Percentiles rank a stretch among this genome's conserved stretches.
Evolutionary conservation across 2,329 filamentous ascomycete genomes (phyloP).

Genomic region (Colletotrichum sublineola): DNA sequence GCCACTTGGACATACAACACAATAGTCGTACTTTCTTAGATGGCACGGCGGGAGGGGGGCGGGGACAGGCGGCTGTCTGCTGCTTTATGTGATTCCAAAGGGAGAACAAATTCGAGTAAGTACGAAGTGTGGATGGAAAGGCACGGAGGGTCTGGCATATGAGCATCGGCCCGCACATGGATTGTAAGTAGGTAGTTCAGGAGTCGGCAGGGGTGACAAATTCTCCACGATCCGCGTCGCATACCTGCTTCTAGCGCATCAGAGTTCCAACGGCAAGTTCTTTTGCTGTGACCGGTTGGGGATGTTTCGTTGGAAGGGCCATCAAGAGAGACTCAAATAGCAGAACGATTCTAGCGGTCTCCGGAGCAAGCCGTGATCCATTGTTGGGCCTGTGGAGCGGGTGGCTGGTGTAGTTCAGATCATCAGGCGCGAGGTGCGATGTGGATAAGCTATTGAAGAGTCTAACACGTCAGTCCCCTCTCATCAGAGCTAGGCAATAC

Average conservation of each 20-base stretch:
- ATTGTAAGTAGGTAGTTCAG: conserved; percentile 5
- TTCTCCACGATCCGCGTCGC: conserved; percentile 9
- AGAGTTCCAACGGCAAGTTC: background rate
- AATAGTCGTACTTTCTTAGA: conserved; percentile 18
- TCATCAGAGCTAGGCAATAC: conserved; percentile 2
- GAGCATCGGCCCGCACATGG: conserved; percentile 14
- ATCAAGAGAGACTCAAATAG: background rate
- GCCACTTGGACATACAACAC: conserved; percentile 20
- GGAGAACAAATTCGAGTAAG: background rate
- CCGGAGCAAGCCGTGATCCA: conserved; percentile 1
- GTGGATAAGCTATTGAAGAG: background rate
- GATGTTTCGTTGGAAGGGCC: background rate
- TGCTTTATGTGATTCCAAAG: background rate
- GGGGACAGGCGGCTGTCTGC: conserved; percentile 10
- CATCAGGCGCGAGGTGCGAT: conserved; percentile 2
- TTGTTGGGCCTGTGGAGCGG: conserved; percentile 34
- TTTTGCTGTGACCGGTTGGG: background rate
- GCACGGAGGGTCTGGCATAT: conserved; percentile 1
- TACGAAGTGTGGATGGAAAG: background rate
- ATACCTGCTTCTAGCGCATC: background rate
- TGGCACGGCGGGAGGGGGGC: conserved; percentile 4
- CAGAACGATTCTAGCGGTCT: background rate
- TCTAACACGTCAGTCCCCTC: conserved; percentile 11
- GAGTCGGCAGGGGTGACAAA: conserved; percentile 25
- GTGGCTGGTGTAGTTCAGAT: conserved; percentile 21